Percentiles rank a stretch among this genome's conserved stretches.
Conservation (phyloP, 2,329 filamentous ascomycete species). For the Colletotrichum lentis region DNA sequence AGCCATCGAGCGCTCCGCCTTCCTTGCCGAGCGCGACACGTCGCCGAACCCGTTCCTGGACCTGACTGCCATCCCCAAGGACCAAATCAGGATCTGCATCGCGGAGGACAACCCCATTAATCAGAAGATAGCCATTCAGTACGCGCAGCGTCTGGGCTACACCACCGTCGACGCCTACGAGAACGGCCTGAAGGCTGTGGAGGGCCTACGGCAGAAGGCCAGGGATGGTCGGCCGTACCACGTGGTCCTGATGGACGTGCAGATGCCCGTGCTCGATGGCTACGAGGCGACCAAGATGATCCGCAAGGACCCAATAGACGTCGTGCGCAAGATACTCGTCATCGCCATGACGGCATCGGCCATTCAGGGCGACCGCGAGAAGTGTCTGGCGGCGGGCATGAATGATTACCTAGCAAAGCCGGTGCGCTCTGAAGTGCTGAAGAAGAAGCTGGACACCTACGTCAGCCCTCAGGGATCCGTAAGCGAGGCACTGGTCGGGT, state of each 20-base stretch:
- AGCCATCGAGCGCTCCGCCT: constrained; percentile 47
- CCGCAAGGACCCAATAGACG: constrained; percentile 76
- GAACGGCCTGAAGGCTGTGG: constrained; percentile 87
- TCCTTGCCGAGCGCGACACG: constrained; percentile 49
- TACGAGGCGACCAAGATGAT: constrained; percentile 90
- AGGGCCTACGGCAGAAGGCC: constrained; percentile 79
- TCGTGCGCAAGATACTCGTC: constrained; percentile 83
- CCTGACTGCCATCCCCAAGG: constrained; percentile 76
- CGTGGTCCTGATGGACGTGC: constrained; percentile 92
- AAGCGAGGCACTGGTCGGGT: constrained; percentile 5
- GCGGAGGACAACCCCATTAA: constrained; percentile 97
- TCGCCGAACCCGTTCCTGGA: constrained; percentile 64
- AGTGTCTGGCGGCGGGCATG: constrained; percentile 95
- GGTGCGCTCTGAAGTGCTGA: constrained; percentile 86
- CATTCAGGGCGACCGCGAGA: constrained; percentile 93
- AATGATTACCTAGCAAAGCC: constrained; percentile 97
- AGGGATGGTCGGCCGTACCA: constrained; percentile 81
- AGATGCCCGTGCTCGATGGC: constrained; percentile 93
- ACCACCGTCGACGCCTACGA: constrained; percentile 84
- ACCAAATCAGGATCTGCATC: constrained; percentile 86
- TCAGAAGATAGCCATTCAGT: constrained; percentile 91
- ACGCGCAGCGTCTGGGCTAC: constrained; percentile 86
- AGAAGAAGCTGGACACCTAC: constrained; percentile 76
- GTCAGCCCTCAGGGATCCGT: constrained; percentile 49
- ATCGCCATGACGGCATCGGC: constrained; percentile 98